These are phyloP conservation scores for Mollisia scopiformis DNA, from an alignment of 2,329 filamentous ascomycete genomes.

Conservation along the genomic window DNA sequence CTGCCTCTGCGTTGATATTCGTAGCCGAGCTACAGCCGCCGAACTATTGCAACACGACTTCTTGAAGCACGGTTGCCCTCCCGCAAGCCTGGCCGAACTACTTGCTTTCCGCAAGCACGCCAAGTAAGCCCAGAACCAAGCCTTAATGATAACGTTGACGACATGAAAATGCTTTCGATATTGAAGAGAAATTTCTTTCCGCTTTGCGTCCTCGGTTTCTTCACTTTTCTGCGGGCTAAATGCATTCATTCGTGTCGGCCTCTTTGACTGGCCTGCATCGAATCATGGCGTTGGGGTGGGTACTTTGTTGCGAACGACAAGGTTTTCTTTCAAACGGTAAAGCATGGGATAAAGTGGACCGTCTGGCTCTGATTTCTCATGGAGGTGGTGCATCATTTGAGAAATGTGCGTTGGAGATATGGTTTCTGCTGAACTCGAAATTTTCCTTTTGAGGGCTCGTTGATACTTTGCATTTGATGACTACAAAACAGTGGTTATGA, in stretches of 20 bases:
- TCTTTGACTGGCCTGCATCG: constrained; percentile 24
- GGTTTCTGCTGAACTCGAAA: background rate
- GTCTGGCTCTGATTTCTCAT: background rate
- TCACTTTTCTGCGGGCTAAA: constrained; percentile 19
- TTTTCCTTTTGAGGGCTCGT: background rate
- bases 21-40: constrained; percentile 86
- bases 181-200: background rate
- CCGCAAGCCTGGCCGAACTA: constrained; percentile 82
- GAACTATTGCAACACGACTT: constrained; percentile 94
- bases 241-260: constrained; percentile 26
- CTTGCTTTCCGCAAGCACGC: constrained; percentile 82
- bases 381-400: constrained; percentile 4
- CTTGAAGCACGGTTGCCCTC: constrained; percentile 85
- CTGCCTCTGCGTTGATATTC: constrained; percentile 95
- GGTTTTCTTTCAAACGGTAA: constrained; percentile 2
- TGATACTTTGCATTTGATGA: background rate
- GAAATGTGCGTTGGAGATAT: background rate
- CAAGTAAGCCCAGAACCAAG: constrained; percentile 48
- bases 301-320: constrained; percentile 14
- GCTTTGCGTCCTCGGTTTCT: constrained; percentile 18
- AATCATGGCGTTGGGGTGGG: constrained; percentile 30
- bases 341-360: constrained; percentile 15
- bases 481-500: background rate
- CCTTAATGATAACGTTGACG: constrained; percentile 15
- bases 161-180: constrained; percentile 14